phyloP scores from a whole-genome alignment of 2,329 filamentous ascomycete species.

The Colletotrichum melonis region DNA sequence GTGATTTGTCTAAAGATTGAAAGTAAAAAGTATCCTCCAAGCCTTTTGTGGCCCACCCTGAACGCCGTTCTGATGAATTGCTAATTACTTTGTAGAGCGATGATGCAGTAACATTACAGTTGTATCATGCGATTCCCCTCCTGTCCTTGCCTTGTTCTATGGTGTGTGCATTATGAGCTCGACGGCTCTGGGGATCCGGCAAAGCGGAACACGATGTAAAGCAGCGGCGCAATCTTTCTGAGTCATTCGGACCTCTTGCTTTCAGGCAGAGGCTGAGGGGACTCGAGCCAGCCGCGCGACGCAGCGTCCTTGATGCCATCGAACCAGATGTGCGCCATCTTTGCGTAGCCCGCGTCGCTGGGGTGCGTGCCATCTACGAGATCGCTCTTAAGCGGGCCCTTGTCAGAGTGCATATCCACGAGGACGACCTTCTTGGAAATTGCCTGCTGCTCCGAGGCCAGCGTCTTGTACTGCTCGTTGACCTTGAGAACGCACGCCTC shows the following conservation, averaged over 20 bases:
- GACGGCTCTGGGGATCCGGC: neutral
- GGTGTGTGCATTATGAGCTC: neutral
- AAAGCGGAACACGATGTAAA: constrained; percentile 6
- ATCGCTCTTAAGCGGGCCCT: constrained; percentile 45
- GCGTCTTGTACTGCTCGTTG: constrained; percentile 46
- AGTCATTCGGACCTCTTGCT: constrained; percentile 13
- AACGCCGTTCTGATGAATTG: neutral
- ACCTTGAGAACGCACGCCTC: constrained; percentile 43
- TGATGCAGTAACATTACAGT: constrained; percentile 6
- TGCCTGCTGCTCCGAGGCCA: constrained; percentile 43
- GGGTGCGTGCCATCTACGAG: constrained; percentile 54
- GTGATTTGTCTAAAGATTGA: neutral
- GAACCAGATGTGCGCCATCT: constrained; percentile 55
- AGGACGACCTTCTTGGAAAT: constrained; percentile 48
- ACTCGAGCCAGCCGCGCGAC: constrained; percentile 39
- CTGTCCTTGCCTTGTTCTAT: neutral
- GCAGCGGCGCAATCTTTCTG: neutral
- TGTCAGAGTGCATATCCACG: constrained; percentile 51
- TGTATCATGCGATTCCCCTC: neutral
- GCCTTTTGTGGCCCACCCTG: neutral
- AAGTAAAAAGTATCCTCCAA: constrained; percentile 4
- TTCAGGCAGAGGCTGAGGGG: constrained; percentile 34
- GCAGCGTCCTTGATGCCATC: constrained; percentile 43
- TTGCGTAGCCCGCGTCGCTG: constrained; percentile 50
- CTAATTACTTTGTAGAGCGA: neutral